These are phyloP conservation scores for Trichophyton benhamiae DNA, from an alignment of 2,329 filamentous ascomycete genomes.

Conservation along the genomic window DNA sequence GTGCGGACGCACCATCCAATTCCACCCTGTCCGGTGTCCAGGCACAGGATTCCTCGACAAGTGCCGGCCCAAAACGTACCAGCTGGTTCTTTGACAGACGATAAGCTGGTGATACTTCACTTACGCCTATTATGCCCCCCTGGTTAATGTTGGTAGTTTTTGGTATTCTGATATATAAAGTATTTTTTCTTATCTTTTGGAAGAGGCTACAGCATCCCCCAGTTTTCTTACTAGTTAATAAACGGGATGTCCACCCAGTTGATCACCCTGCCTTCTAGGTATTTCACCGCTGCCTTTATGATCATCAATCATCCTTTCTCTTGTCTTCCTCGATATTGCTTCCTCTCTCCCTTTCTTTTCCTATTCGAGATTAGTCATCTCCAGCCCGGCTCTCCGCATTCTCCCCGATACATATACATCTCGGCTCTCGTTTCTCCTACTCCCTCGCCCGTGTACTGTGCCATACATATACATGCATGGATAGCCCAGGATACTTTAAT, in stretches of 20 bases:
- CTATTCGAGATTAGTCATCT: not conserved
- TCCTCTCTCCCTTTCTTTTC: not conserved
- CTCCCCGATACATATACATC: not conserved
- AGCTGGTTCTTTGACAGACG: constrained; percentile 40
- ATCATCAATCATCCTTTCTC: not conserved
- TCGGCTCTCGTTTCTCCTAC: not conserved
- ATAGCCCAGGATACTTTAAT: not conserved
- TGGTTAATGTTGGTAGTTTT: not conserved
- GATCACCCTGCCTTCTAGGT: too few species aligned
- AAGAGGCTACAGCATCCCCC: not conserved
- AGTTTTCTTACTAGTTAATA: too few species aligned
- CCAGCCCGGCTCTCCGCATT: not conserved
- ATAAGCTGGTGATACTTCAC: constrained; percentile 17
- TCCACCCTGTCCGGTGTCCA: constrained; percentile 39
- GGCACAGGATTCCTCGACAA: constrained; percentile 55
- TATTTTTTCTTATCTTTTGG: not conserved
- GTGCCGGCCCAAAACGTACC: constrained; percentile 53
- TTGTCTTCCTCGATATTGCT: not conserved
- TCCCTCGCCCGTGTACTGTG: not conserved
- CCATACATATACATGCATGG: not conserved
- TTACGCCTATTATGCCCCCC: not conserved
- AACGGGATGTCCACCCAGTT: not conserved
- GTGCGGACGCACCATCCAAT: constrained; percentile 22
- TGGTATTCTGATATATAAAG: not conserved
- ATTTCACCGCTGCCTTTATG: not conserved